A percentile compares a stretch with the other conserved stretches of the same genome.
These are phyloP conservation scores for Coleophoma cylindrospora DNA, from an alignment of 2,329 filamentous ascomycete genomes.

Conservation along the genomic window DNA sequence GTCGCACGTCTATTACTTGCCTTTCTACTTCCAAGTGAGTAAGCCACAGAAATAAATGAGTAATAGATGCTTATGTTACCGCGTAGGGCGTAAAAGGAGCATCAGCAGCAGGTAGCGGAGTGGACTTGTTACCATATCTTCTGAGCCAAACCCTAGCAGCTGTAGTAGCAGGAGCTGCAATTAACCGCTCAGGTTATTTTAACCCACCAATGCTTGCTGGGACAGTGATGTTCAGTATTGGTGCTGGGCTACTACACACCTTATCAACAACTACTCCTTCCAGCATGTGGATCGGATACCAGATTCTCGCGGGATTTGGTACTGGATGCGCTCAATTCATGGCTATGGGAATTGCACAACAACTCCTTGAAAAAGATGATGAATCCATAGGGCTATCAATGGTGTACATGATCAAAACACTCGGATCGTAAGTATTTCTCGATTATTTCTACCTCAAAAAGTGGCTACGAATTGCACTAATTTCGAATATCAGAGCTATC, in stretches of 20 bases:
- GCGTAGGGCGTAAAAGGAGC: constrained; percentile 34
- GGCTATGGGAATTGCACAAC: constrained; percentile 4
- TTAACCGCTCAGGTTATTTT: constrained; percentile 22
- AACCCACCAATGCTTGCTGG: constrained; percentile 22
- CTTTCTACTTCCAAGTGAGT: constrained; percentile 14
- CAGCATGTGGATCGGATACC: constrained; percentile 5
- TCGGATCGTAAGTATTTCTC: not conserved
- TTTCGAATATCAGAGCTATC: not conserved
- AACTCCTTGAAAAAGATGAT: not conserved
- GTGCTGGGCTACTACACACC: constrained; percentile 24
- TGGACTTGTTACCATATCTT: constrained; percentile 24
- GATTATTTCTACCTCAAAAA: not conserved
- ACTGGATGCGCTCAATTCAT: constrained; percentile 2
- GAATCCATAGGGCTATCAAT: not conserved
- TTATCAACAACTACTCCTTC: constrained; percentile 10
- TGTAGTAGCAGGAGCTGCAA: constrained; percentile 14
- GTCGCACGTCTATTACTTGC: constrained; percentile 7
- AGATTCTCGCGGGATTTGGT: constrained; percentile 6
- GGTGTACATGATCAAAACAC: constrained; percentile 3
- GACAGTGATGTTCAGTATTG: constrained; percentile 19
- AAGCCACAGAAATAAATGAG: not conserved
- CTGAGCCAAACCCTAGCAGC: constrained; percentile 21
- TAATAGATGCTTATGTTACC: not conserved
- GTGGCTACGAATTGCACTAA: not conserved
- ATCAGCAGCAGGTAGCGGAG: constrained; percentile 29